These are phyloP conservation scores for Solanum gandarillasii DNA, from an alignment of 257 asterid species.

Conservation along the genomic window DNA sequence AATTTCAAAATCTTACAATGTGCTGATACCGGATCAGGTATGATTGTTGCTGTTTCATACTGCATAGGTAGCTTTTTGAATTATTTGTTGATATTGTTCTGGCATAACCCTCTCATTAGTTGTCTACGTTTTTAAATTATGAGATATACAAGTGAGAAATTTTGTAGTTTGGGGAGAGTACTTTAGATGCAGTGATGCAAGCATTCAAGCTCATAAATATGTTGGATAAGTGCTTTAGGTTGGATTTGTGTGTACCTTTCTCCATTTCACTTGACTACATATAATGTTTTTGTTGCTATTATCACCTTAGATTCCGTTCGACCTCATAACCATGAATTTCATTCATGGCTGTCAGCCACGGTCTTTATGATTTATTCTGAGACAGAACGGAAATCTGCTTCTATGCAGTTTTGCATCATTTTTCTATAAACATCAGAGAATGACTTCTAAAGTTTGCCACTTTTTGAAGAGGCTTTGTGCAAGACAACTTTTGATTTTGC, in stretches of 20 bases:
- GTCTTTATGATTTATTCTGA: not conserved
- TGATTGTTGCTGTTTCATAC: not conserved
- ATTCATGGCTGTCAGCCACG: not conserved
- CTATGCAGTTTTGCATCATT: not conserved
- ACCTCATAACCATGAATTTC: not conserved
- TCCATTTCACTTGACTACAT: not conserved
- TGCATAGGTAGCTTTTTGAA: not conserved
- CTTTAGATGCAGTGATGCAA: not conserved
- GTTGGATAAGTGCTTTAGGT: not conserved
- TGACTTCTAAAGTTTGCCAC: not conserved
- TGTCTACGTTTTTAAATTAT: not conserved
- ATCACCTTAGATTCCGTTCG: not conserved
- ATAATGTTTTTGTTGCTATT: not conserved
- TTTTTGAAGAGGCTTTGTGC: not conserved
- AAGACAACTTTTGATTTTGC: not conserved
- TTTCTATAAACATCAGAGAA: not conserved
- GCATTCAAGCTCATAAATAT: not conserved
- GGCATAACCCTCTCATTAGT: not conserved
- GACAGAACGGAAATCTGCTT: not conserved
- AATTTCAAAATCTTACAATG: constrained; percentile 51
- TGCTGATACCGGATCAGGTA: constrained; percentile 78
- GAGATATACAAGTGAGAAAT: not conserved
- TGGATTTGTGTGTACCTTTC: not conserved
- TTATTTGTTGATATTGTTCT: not conserved
- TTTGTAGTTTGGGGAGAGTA: not conserved